A percentile compares a stretch with the other conserved stretches of the same genome.
Evolutionary conservation across 805 yeast species (phyloP).

Genomic region (Wickerhamiella alocasiicola): DNA sequence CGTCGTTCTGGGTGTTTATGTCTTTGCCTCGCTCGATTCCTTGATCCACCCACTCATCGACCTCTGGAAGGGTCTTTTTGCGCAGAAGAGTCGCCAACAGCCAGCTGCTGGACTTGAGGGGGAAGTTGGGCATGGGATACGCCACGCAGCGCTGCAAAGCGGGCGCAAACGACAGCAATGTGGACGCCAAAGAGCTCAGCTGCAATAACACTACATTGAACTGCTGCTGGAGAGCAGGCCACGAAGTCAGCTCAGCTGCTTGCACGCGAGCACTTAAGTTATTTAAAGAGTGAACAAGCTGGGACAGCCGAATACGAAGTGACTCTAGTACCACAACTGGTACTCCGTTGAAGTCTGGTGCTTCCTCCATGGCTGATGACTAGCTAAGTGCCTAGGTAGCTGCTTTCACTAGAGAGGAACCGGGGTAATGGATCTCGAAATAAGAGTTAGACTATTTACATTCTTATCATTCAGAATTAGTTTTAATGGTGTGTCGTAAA

Average conservation of each 20-base stretch:
- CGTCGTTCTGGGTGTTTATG: conserved; percentile 24
- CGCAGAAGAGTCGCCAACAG: conserved; percentile 72
- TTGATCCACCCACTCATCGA: conserved; percentile 65
- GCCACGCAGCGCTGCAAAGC: conserved; percentile 55
- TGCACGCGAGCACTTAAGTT: conserved; percentile 44
- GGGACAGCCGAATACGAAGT: conserved; percentile 19
- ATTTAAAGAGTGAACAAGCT: conserved; percentile 45
- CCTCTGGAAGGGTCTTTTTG: conserved; percentile 83
- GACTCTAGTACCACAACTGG: conserved; percentile 19
- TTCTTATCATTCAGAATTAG: too few species aligned
- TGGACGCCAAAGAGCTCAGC: conserved; percentile 59
- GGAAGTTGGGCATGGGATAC: conserved; percentile 75
- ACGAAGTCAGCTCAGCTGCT: conserved; percentile 35
- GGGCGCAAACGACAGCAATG: conserved; percentile 49
- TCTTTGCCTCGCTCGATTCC: conserved; percentile 31
- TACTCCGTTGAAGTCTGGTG: conserved; percentile 17
- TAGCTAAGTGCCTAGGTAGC: too few species aligned
- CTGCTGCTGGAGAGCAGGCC: conserved; percentile 70
- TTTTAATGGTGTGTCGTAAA: too few species aligned
- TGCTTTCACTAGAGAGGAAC: too few species aligned
- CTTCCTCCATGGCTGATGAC: conserved; percentile 4
- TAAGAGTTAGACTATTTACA: too few species aligned
- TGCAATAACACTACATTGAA: conserved; percentile 75
- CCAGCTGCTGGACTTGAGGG: conserved; percentile 72
- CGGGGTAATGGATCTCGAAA: too few species aligned